Conservation (phyloP, 352 stramenopile species). For the Globisporangium uncinulatum region DNA sequence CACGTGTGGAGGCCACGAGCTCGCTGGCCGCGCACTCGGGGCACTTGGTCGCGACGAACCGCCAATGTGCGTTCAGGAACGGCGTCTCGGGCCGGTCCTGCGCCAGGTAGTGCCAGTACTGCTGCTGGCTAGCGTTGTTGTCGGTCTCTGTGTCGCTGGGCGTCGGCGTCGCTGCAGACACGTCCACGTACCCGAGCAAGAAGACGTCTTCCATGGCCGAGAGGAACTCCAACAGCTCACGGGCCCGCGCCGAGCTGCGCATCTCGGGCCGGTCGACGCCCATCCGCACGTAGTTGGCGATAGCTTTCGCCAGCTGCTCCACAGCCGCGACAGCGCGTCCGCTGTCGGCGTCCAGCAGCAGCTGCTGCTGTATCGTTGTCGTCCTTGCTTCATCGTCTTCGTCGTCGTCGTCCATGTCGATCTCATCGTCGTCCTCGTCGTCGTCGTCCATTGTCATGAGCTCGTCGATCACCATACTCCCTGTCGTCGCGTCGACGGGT, state of each 20-base stretch:
- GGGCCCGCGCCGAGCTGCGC: constrained; percentile 50
- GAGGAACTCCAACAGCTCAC: constrained; percentile 66
- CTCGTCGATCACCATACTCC: constrained; percentile 2
- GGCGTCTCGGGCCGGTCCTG: constrained; percentile 40
- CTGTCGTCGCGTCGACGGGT: background rate
- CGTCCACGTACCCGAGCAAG: constrained; percentile 51
- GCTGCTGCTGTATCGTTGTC: background rate
- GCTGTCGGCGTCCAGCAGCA: constrained; percentile 1
- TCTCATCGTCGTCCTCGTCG: constrained; percentile 6
- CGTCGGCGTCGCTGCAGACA: background rate
- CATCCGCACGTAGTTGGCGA: constrained; percentile 54
- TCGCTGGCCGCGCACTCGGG: constrained; percentile 45
- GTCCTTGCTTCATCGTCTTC: constrained; percentile 7
- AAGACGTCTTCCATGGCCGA: constrained; percentile 63
- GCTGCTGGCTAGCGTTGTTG: background rate
- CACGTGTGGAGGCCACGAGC: constrained; percentile 61
- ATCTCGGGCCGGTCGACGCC: constrained; percentile 55
- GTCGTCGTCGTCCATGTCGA: constrained; percentile 4
- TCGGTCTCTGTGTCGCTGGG: background rate
- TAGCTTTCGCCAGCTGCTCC: constrained; percentile 48
- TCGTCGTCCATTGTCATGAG: constrained; percentile 2
- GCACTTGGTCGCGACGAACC: constrained; percentile 50
- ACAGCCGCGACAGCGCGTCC: constrained; percentile 22
- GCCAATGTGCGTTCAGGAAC: constrained; percentile 50
- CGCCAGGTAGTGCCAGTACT: constrained; percentile 66